These are phyloP conservation scores for Scedosporium boydii DNA, from an alignment of 2,329 filamentous ascomycete genomes.

Conservation along the genomic window DNA sequence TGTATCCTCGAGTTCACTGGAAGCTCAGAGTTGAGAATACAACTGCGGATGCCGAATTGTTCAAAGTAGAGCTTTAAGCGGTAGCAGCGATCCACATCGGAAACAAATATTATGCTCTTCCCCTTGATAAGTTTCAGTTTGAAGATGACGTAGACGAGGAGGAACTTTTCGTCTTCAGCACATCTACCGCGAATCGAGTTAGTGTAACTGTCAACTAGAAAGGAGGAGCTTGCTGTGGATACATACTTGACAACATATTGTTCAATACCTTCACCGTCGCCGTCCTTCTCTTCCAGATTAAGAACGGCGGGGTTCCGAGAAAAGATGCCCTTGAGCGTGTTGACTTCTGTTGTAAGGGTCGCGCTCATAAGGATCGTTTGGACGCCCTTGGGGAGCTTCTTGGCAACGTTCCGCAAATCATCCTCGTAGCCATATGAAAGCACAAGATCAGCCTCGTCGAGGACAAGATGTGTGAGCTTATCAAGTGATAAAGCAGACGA, in stretches of 20 bases:
- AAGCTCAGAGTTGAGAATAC: constrained; percentile 87
- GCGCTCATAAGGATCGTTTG: constrained; percentile 93
- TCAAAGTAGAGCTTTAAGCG: constrained; percentile 90
- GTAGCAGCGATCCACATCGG: constrained; percentile 81
- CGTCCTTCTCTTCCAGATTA: constrained; percentile 74
- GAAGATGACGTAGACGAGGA: constrained; percentile 53
- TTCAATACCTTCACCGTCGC: constrained; percentile 64
- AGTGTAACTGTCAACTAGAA: constrained; percentile 8
- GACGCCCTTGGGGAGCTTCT: constrained; percentile 70
- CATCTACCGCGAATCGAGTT: constrained; percentile 39
- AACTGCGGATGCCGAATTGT: constrained; percentile 91
- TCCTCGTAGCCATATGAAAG: constrained; percentile 91
- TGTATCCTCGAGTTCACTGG: constrained; percentile 89
- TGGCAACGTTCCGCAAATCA: constrained; percentile 71
- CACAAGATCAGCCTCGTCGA: constrained; percentile 92
- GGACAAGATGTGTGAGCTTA: constrained; percentile 65
- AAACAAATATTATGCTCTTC: constrained; percentile 66
- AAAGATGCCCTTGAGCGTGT: constrained; percentile 76
- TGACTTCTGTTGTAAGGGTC: constrained; percentile 79
- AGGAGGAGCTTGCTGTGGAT: constrained; percentile 1
- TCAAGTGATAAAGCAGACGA: constrained; percentile 54
- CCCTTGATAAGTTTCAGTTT: constrained; percentile 81
- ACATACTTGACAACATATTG: constrained; percentile 77
- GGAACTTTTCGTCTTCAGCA: constrained; percentile 94
- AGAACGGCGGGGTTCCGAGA: constrained; percentile 71